phyloP scores from a whole-genome alignment of 352 stramenopile genomes.

The Globisporangium perplexum region DNA sequence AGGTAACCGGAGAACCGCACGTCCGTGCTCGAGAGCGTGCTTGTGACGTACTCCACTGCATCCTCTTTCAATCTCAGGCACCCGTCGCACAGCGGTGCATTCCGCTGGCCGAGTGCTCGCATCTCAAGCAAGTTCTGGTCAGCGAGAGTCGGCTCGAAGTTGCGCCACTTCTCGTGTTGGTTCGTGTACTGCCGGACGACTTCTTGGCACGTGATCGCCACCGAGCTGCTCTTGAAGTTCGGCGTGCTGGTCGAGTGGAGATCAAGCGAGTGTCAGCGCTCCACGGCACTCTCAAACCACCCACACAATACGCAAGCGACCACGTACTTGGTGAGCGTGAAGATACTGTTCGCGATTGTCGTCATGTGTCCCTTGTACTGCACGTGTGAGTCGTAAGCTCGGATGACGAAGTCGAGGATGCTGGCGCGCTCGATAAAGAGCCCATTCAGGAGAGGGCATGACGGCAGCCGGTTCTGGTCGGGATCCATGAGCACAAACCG shows the following conservation, averaged over 20 bases:
- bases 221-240: slow-evolving; percentile 44
- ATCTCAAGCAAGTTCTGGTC: slow-evolving; percentile 82
- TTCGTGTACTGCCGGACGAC: slow-evolving; percentile 73
- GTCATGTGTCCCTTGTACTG: slow-evolving; percentile 89
- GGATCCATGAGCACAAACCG: slow-evolving; percentile 82
- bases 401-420: slow-evolving; percentile 79
- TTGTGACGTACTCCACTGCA: slow-evolving; percentile 71
- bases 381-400: slow-evolving; percentile 64
- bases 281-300: not conserved
- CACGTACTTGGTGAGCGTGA: slow-evolving; percentile 78
- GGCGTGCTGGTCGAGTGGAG: slow-evolving; percentile 36
- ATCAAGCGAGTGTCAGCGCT: not conserved
- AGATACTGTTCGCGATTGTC: slow-evolving; percentile 87
- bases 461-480: slow-evolving; percentile 74
- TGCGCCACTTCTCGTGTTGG: slow-evolving; percentile 60
- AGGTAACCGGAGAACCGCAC: slow-evolving; percentile 71
- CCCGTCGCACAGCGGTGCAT: slow-evolving; percentile 74
- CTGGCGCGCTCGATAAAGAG: slow-evolving; percentile 67
- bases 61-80: slow-evolving; percentile 80
- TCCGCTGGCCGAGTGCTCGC: slow-evolving; percentile 70
- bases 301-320: not conserved
- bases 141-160: slow-evolving; percentile 68
- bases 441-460: slow-evolving; percentile 73
- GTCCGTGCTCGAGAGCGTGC: slow-evolving; percentile 50
- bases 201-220: slow-evolving; percentile 68